Evolutionary conservation across 1,284 basidiomycete genomes (phyloP).

Genomic region (Ustilago shanxiensis): DNA sequence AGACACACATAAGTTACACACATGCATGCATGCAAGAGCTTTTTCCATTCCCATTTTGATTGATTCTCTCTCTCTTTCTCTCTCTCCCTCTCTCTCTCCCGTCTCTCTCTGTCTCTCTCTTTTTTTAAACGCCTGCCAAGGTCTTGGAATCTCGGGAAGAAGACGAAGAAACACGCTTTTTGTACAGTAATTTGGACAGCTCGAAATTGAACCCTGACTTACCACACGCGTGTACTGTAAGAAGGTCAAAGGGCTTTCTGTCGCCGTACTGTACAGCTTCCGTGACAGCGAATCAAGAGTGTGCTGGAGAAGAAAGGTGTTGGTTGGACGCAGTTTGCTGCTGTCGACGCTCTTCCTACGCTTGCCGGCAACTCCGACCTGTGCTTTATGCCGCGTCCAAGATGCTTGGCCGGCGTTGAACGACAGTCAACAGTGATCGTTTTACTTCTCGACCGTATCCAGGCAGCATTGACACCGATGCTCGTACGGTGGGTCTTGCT

Average conservation of each 20-base stretch:
- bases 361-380: not conserved
- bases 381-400: not conserved
- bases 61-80: no score
- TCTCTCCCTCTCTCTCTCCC: no score
- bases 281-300: no score
- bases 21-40: not conserved
- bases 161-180: no score
- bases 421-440: no score
- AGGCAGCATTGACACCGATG: not conserved
- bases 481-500: not conserved
- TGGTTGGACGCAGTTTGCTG: slow-evolving; percentile 10
- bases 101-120: not conserved
- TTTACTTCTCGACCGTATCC: no score
- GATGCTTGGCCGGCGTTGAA: not conserved
- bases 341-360: not conserved
- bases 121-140: slow-evolving; percentile 6
- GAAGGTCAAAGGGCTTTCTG: not conserved
- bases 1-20: slow-evolving; percentile 4
- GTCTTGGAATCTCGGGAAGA: slow-evolving; percentile 9
- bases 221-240: no score
- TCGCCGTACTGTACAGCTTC: not conserved
- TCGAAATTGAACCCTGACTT: slow-evolving; percentile 14
- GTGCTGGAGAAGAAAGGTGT: not conserved
- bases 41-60: no score
- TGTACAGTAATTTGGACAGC: slow-evolving; percentile 2